phyloP scores from a whole-genome alignment of 2,329 filamentous ascomycete genomes.

The Colletotrichum orchidophilum region DNA sequence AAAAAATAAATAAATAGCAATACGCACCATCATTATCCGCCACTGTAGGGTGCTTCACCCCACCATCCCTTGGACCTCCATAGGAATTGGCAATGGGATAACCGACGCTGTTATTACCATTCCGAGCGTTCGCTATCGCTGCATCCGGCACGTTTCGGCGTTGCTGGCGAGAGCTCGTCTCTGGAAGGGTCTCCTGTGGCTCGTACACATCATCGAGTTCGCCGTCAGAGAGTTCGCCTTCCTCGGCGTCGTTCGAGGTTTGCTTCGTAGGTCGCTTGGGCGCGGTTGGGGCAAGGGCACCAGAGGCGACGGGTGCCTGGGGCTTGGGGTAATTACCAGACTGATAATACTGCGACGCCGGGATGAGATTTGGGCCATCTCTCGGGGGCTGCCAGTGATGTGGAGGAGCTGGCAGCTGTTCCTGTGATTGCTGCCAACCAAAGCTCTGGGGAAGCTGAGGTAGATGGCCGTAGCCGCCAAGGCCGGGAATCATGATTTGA shows the following conservation, averaged over 20 bases:
- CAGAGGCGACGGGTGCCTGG: neutral
- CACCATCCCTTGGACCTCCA: neutral
- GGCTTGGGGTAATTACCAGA: slow-evolving; percentile 27
- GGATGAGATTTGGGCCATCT: slow-evolving; percentile 33
- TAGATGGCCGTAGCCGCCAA: slow-evolving; percentile 32
- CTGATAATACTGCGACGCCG: slow-evolving; percentile 33
- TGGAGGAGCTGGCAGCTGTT: neutral
- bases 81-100: neutral
- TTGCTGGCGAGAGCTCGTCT: neutral
- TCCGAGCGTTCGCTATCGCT: neutral
- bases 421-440: slow-evolving; percentile 16
- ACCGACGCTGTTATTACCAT: neutral
- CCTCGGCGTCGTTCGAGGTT: slow-evolving; percentile 53
- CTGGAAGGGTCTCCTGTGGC: slow-evolving; percentile 39
- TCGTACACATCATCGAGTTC: slow-evolving; percentile 69
- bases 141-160: neutral
- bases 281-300: neutral
- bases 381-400: slow-evolving; percentile 23
- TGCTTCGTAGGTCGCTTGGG: neutral
- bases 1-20: neutral
- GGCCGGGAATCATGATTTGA: slow-evolving; percentile 39
- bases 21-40: slow-evolving; percentile 5
- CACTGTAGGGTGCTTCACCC: neutral
- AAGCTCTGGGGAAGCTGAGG: neutral
- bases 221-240: slow-evolving; percentile 80